Evolutionary conservation across 2,329 filamentous ascomycete species (phyloP).

Genomic region (Phoma herbarum): DNA sequence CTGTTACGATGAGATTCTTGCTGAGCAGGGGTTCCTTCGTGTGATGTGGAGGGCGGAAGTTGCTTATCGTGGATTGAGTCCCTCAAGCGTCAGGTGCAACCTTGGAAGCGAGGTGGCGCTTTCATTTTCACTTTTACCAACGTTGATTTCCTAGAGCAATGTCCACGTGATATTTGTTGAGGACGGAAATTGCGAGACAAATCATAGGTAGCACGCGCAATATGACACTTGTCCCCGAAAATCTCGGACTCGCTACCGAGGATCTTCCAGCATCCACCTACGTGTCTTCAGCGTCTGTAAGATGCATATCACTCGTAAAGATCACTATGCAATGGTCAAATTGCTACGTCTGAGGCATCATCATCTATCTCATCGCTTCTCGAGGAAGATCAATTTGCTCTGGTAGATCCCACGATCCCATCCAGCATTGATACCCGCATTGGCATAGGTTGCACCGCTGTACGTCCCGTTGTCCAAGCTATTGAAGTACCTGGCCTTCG

Average conservation of each 20-base stretch:
- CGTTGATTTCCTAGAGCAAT: neutral
- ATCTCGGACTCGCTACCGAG: neutral
- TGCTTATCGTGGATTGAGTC: neutral
- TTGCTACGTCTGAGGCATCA: neutral
- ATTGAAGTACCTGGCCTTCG: slow-evolving; percentile 60
- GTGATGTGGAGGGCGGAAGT: neutral
- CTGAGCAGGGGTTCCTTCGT: neutral
- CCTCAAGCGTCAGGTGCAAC: neutral
- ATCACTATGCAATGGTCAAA: neutral
- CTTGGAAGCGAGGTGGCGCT: slow-evolving; percentile 1
- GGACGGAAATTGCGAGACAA: neutral
- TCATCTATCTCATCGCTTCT: slow-evolving; percentile 52
- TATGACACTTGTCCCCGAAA: neutral
- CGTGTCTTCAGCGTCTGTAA: neutral
- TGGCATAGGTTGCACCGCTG: slow-evolving; percentile 70
- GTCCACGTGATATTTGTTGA: neutral
- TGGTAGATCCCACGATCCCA: slow-evolving; percentile 63
- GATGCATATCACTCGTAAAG: neutral
- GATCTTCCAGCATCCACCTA: neutral
- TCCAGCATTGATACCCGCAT: slow-evolving; percentile 64
- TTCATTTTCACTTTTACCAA: neutral
- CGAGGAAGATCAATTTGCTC: slow-evolving; percentile 65
- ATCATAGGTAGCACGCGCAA: neutral
- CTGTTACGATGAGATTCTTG: neutral
- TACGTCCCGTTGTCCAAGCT: slow-evolving; percentile 62